These are phyloP conservation scores for Kalanchoe fedtschenkoi DNA, from an alignment of 164 flowering plant species.

Conservation along the genomic window DNA sequence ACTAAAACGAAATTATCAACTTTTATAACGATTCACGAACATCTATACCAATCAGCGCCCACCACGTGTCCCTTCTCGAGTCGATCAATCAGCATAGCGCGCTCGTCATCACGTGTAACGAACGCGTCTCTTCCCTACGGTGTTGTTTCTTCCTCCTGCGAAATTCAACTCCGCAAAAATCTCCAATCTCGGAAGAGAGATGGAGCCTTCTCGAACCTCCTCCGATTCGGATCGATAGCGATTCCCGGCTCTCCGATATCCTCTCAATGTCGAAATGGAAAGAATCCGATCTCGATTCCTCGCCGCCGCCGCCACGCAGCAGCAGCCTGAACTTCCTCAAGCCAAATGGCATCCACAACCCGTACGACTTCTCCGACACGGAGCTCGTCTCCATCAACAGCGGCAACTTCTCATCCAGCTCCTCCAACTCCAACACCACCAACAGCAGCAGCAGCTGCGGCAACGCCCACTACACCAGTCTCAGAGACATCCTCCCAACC, in stretches of 20 bases:
- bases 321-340: neutral
- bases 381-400: no score
- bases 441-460: neutral
- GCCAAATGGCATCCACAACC: no score
- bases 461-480: neutral
- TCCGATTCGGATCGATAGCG: neutral
- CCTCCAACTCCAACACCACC: neutral
- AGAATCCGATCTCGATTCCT: neutral
- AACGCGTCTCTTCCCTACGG: no score
- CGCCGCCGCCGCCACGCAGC: no score
- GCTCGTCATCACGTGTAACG: no score
- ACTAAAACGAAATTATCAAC: neutral
- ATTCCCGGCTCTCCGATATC: no score
- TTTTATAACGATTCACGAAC: no score
- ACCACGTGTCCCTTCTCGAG: no score
- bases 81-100: no score
- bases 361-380: no score
- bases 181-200: neutral
- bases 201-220: neutral
- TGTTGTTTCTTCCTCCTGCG: neutral
- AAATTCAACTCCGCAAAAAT: neutral
- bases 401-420: no score
- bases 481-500: conserved; percentile 33
- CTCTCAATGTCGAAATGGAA: neutral
- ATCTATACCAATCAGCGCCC: neutral